Percentiles rank a stretch among this genome's conserved stretches.
Conservation (phyloP, 192 early-diverging fungal genomes). For the Martensiomyces pterosporus region DNA sequence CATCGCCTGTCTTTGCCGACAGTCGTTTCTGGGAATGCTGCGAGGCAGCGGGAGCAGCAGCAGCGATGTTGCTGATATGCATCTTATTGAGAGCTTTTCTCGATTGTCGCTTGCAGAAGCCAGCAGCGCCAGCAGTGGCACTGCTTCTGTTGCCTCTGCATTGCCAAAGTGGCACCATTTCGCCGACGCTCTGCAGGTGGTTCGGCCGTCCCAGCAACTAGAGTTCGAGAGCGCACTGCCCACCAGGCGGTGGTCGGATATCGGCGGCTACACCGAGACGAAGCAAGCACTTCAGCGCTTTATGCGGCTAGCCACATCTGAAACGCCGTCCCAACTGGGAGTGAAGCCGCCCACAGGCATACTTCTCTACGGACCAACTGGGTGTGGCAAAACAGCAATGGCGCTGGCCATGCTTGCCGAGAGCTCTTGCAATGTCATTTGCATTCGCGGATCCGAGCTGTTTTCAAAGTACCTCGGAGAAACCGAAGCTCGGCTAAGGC, state of each 20-base stretch:
- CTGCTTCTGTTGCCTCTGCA: no score
- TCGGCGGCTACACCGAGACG: constrained; percentile 71
- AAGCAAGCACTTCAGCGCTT: constrained; percentile 58
- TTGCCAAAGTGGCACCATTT: constrained; percentile 23
- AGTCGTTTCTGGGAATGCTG: constrained; percentile 25
- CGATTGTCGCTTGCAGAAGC: not conserved
- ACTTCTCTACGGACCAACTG: constrained; percentile 88
- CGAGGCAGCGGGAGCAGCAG: not conserved
- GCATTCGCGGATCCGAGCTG: constrained; percentile 75
- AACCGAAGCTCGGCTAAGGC: constrained; percentile 76
- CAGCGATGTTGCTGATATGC: not conserved
- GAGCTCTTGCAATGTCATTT: constrained; percentile 79
- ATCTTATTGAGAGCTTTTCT: not conserved
- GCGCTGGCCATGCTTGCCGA: constrained; percentile 74
- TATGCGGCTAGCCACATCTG: constrained; percentile 56
- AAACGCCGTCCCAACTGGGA: constrained; percentile 56
- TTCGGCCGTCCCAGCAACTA: constrained; percentile 62
- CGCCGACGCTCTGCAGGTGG: constrained; percentile 47
- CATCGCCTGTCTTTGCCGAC: constrained; percentile 27
- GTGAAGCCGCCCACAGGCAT: constrained; percentile 74
- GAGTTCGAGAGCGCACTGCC: constrained; percentile 58
- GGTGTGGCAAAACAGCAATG: constrained; percentile 88
- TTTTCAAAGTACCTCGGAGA: constrained; percentile 96
- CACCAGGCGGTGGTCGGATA: constrained; percentile 54
- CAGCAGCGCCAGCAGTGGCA: not conserved